Evolutionary conservation across 2,329 filamentous ascomycete genomes (phyloP).

Genomic region (Chaetomium sp.): DNA sequence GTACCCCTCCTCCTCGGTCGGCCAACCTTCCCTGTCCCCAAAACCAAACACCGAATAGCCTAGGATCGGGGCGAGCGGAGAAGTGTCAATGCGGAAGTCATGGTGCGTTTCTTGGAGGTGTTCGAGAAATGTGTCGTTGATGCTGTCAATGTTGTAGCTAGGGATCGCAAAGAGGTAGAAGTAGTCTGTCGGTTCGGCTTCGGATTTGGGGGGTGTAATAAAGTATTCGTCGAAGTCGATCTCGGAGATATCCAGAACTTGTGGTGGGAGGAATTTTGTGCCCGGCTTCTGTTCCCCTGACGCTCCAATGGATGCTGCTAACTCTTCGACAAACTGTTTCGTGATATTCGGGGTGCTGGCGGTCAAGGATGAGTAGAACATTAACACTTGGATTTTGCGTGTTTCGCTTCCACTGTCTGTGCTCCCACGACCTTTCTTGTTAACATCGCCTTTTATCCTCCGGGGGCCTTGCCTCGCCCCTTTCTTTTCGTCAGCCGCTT

Average conservation of each 20-base stretch:
- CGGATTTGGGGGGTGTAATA: conserved; percentile 63
- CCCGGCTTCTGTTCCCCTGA: conserved; percentile 23
- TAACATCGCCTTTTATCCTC: conserved; percentile 38
- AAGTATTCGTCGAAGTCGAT: conserved; percentile 94
- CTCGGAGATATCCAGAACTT: conserved; percentile 72
- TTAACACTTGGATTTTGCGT: conserved; percentile 57
- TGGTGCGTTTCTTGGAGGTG: conserved; percentile 89
- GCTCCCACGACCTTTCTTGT: conserved; percentile 28
- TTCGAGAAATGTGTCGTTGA: conserved; percentile 79
- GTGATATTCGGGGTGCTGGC: conserved; percentile 73
- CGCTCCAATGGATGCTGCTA: conserved; percentile 47
- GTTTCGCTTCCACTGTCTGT: conserved; percentile 16
- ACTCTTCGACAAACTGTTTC: conserved; percentile 50
- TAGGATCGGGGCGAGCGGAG: conserved; percentile 65
- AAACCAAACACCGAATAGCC: conserved; percentile 94
- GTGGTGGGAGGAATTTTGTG: conserved; percentile 46
- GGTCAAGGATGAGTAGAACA: conserved; percentile 89
- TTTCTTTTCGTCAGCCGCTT: conserved; percentile 22
- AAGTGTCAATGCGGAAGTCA: conserved; percentile 93
- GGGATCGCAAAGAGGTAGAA: conserved; percentile 84
- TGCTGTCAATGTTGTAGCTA: conserved; percentile 91
- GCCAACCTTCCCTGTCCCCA: conserved; percentile 87
- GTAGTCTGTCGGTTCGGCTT: conserved; percentile 45
- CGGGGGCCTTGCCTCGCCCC: conserved; percentile 37
- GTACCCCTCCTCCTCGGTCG: conserved; percentile 81